Evolutionary conservation across 441 rosid species (phyloP).

Genomic region (Croton setiger): DNA sequence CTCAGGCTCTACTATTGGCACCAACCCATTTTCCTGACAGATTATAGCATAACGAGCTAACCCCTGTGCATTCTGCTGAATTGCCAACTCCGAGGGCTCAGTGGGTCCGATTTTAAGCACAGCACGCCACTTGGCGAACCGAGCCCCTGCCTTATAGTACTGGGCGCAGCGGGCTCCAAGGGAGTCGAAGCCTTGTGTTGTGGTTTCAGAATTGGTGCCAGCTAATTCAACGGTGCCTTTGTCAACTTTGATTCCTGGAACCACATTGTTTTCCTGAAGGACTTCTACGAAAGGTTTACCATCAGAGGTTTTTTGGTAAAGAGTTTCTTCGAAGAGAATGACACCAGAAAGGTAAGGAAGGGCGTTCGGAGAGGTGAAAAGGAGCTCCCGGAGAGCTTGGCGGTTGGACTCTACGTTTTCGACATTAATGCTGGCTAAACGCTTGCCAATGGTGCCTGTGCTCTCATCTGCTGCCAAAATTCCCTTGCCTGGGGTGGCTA

Average conservation of each 20-base stretch:
- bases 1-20: slow-evolving; percentile 96
- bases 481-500: slow-evolving; percentile 92
- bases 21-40: slow-evolving; percentile 91
- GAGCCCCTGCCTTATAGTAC: slow-evolving; percentile 86
- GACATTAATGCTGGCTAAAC: slow-evolving; percentile 77
- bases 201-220: slow-evolving; percentile 86
- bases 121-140: slow-evolving; percentile 96
- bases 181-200: slow-evolving; percentile 89
- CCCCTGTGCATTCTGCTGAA: slow-evolving; percentile 92
- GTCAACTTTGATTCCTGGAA: slow-evolving; percentile 92
- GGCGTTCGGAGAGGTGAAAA: slow-evolving; percentile 68
- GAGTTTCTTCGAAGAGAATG: slow-evolving; percentile 93
- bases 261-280: slow-evolving; percentile 63
- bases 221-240: slow-evolving; percentile 85
- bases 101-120: slow-evolving; percentile 81
- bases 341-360: slow-evolving; percentile 79
- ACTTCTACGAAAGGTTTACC: slow-evolving; percentile 83
- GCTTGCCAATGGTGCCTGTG: slow-evolving; percentile 96
- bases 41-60: slow-evolving; percentile 91
- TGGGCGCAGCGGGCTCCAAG: slow-evolving; percentile 75
- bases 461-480: slow-evolving; percentile 97
- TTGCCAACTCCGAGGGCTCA: slow-evolving; percentile 74
- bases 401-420: slow-evolving; percentile 92
- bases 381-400: slow-evolving; percentile 92
- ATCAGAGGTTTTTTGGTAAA: slow-evolving; percentile 70